Percentiles rank a stretch among this genome's conserved stretches.
Evolutionary conservation across 169 alveolate species (phyloP).

Genomic region (Eimeria zaria): DNA sequence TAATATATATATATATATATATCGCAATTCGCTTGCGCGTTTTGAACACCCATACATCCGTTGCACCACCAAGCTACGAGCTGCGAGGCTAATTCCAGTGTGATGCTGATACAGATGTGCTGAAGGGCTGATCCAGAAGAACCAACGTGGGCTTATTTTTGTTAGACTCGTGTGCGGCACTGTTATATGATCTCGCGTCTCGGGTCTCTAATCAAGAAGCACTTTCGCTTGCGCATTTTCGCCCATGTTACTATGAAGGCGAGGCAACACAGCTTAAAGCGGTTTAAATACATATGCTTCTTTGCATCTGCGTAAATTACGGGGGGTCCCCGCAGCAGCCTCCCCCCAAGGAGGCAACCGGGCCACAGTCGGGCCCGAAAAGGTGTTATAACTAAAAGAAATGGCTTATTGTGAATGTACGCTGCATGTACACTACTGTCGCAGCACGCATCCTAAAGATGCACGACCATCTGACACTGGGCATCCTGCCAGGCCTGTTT

Average conservation of each 20-base stretch:
- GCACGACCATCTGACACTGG: background rate
- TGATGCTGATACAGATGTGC: background rate
- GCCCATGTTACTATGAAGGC: background rate
- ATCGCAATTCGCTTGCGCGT: background rate
- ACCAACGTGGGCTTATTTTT: background rate
- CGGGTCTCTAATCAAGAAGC: background rate
- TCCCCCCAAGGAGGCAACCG: background rate
- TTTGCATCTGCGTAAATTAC: background rate
- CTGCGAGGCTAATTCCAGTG: background rate
- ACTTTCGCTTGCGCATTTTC: background rate
- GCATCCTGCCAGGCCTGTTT: background rate
- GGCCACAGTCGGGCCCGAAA: background rate
- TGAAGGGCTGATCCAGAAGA: background rate
- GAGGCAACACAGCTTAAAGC: background rate
- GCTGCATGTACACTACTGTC: background rate
- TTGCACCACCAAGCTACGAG: background rate
- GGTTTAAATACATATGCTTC: background rate
- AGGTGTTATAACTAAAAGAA: constrained; percentile 20
- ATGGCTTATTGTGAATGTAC: background rate
- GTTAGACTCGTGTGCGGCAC: background rate
- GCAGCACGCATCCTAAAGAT: background rate
- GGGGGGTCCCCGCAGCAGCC: background rate
- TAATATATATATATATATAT: no score
- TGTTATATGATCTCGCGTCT: background rate
- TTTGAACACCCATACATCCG: background rate